Percentiles rank a stretch among this genome's conserved stretches.
Conservation (phyloP, 2,329 filamentous ascomycete genomes). For the Ophiocordyceps camponoti-saundersi region DNA sequence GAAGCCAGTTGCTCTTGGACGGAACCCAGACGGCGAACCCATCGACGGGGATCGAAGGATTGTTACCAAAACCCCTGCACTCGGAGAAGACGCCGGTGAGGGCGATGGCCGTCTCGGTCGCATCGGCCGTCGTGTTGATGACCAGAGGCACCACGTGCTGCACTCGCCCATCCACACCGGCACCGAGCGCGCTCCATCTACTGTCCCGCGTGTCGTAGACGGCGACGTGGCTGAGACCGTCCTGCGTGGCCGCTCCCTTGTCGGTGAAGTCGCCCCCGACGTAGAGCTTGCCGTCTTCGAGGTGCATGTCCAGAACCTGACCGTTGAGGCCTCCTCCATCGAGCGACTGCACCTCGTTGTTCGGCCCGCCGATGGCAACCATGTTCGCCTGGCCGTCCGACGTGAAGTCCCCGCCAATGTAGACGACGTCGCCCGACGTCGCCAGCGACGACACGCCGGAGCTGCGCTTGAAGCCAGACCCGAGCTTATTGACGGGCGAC, state of each 20-base stretch:
- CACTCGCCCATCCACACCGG: constrained; percentile 71
- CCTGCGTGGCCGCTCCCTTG: constrained; percentile 41
- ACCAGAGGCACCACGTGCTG: constrained; percentile 56
- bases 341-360: constrained; percentile 42
- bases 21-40: constrained; percentile 90
- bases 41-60: constrained; percentile 40
- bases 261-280: constrained; percentile 75
- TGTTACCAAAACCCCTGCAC: constrained; percentile 50
- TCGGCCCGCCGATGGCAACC: constrained; percentile 46
- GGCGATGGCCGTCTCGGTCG: constrained; percentile 56
- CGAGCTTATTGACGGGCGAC: constrained; percentile 63
- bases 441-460: constrained; percentile 58
- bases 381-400: constrained; percentile 55
- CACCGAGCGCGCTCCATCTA: constrained; percentile 64
- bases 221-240: constrained; percentile 60
- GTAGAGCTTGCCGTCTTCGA: constrained; percentile 51
- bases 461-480: constrained; percentile 46
- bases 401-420: constrained; percentile 74
- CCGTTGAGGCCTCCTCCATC: constrained; percentile 71
- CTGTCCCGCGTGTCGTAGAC: constrained; percentile 53
- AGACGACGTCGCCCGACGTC: constrained; percentile 46
- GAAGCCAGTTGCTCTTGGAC: constrained; percentile 71
- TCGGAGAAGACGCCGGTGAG: constrained; percentile 66
- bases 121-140: constrained; percentile 56
- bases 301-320: constrained; percentile 54